Percentiles rank a stretch among this genome's conserved stretches.
Conservation (phyloP, 331 rosid species). For the Telfairia occidentalis region DNA sequence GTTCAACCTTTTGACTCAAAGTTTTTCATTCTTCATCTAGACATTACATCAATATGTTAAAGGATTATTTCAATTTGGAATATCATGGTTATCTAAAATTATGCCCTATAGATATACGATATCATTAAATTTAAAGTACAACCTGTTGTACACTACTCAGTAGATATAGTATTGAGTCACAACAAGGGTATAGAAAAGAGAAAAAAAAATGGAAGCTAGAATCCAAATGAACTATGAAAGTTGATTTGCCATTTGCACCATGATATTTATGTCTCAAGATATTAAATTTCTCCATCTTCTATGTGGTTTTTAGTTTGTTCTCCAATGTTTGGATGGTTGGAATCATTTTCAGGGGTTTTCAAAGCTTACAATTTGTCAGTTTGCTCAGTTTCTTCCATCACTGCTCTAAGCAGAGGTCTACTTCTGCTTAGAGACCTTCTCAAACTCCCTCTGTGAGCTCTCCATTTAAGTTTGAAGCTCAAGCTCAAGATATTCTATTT, state of each 20-base stretch:
- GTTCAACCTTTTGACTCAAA: no score
- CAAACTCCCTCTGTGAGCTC: conserved; percentile 73
- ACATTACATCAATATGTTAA: no score
- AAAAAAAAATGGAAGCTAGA: conserved; percentile 4
- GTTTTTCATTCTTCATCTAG: no score
- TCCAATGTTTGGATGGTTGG: conserved; percentile 21
- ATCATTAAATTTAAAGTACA: no score
- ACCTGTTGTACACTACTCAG: no score
- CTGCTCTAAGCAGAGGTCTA: conserved; percentile 76
- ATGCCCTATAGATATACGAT: no score
- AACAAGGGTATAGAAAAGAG: neutral
- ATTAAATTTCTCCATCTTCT: conserved; percentile 96
- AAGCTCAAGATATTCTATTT: no score
- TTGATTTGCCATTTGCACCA: conserved; percentile 8
- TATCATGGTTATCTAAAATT: no score
- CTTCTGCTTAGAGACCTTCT: conserved; percentile 69
- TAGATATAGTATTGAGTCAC: no score
- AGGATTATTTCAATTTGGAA: no score
- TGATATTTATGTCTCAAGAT: conserved; percentile 29
- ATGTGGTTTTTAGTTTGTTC: conserved; percentile 52
- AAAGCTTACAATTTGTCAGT: conserved; percentile 38
- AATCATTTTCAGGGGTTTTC: conserved; percentile 41
- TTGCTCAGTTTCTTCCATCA: no score
- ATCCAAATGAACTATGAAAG: conserved; percentile 1
- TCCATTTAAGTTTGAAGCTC: conserved; percentile 85